A percentile compares a stretch with the other conserved stretches of the same genome.
phyloP scores from a whole-genome alignment of 148 eudicot genomes.

The Diospyros kaki region DNA sequence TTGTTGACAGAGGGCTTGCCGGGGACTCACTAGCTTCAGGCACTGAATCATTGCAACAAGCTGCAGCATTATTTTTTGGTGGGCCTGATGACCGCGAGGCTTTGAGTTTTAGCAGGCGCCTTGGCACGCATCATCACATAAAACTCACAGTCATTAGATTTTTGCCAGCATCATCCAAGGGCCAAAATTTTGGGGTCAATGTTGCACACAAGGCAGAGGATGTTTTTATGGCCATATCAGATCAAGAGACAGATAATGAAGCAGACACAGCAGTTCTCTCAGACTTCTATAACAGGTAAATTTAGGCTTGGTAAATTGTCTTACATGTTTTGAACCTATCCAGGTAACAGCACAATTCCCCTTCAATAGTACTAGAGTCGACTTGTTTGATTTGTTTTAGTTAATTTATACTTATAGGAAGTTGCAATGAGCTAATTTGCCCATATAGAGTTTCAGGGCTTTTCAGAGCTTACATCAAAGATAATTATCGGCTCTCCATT shows the following conservation, averaged over 20 bases:
- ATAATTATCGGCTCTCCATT: no score
- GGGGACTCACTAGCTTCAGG: constrained; percentile 34
- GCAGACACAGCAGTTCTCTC: constrained; percentile 59
- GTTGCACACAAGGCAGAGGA: constrained; percentile 50
- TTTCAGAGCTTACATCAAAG: no score
- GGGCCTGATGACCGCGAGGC: constrained; percentile 98
- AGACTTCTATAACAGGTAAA: constrained; percentile 76
- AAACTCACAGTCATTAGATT: constrained; percentile 74
- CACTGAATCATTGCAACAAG: constrained; percentile 49
- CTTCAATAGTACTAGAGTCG: no score
- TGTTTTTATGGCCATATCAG: constrained; percentile 69
- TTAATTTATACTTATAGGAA: no score
- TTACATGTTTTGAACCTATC: no score
- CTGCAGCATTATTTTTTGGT: constrained; percentile 76
- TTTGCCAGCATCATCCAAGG: constrained; percentile 32
- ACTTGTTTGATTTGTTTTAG: no score
- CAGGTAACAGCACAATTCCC: no score
- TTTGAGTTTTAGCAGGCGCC: constrained; percentile 65
- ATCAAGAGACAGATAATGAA: constrained; percentile 51
- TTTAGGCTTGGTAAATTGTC: no score
- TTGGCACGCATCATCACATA: constrained; percentile 58
- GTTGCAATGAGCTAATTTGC: no score
- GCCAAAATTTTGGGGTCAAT: constrained; percentile 36
- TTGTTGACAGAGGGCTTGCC: constrained; percentile 67
- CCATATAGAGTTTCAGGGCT: no score